These are phyloP conservation scores for Kodamaea neixiangensis DNA, from an alignment of 805 yeast genomes.

Conservation along the genomic window DNA sequence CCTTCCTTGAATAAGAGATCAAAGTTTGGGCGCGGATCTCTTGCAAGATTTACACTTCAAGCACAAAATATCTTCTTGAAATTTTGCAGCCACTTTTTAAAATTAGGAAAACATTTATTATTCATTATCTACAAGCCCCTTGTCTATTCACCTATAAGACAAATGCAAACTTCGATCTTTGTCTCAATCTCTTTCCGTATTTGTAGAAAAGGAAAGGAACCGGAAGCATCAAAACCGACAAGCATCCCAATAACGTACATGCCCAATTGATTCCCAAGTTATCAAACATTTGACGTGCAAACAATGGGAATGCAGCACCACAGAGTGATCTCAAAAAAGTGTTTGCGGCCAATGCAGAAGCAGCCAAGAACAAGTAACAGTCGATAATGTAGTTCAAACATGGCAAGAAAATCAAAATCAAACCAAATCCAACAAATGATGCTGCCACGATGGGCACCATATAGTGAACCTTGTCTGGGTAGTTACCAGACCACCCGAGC, in stretches of 20 bases:
- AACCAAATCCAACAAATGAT: constrained; percentile 52
- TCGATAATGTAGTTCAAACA: constrained; percentile 74
- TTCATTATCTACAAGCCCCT: no score
- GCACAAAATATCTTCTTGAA: no score
- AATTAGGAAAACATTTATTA: no score
- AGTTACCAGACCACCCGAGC: constrained; percentile 88
- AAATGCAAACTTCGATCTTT: constrained; percentile 15
- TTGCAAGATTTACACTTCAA: no score
- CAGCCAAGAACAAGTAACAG: constrained; percentile 68
- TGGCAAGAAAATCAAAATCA: constrained; percentile 67
- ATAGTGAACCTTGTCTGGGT: constrained; percentile 60
- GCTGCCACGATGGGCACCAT: constrained; percentile 64
- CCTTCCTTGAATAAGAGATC: no score
- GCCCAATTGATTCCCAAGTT: constrained; percentile 57
- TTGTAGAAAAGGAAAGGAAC: constrained; percentile 56
- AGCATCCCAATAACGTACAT: constrained; percentile 51
- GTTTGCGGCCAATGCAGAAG: constrained; percentile 62
- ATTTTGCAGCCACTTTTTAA: no score
- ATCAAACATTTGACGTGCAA: constrained; percentile 52
- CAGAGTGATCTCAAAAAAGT: constrained; percentile 58
- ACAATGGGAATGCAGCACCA: constrained; percentile 64
- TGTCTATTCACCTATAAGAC: constrained; percentile 12
- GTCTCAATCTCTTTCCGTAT: constrained; percentile 40
- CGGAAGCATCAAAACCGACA: constrained; percentile 52
- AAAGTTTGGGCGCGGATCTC: no score